phyloP scores from a whole-genome alignment of 2,329 filamentous ascomycete species.

The Colletotrichum chrysophilum region DNA sequence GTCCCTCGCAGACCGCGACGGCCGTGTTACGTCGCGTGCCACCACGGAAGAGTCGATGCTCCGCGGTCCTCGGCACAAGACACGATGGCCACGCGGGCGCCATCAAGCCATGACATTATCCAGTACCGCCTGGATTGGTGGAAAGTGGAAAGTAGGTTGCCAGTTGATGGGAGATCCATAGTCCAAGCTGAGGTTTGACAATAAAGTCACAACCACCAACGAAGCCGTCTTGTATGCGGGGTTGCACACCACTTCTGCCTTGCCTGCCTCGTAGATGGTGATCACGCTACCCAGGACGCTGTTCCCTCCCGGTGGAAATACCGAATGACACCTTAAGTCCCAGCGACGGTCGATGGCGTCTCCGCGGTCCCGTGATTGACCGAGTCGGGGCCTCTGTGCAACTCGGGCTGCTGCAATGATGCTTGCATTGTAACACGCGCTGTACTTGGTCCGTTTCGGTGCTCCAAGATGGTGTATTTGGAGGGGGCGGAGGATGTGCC shows the following conservation, averaged over 20 bases:
- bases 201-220: background rate
- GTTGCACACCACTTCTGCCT: background rate
- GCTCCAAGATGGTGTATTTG: background rate
- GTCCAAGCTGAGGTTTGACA: background rate
- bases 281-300: constrained; percentile 20
- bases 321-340: constrained; percentile 15
- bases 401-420: constrained; percentile 11
- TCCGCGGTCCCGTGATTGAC: constrained; percentile 2
- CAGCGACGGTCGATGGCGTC: background rate
- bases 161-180: background rate
- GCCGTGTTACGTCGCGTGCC: background rate
- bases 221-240: background rate
- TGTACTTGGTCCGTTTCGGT: background rate
- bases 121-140: background rate
- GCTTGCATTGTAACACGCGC: constrained; percentile 8
- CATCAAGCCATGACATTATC: background rate
- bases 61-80: background rate
- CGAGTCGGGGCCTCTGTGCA: constrained; percentile 7
- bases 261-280: background rate
- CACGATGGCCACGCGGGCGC: background rate
- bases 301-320: constrained; percentile 17
- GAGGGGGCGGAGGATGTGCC: background rate
- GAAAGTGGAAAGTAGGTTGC: background rate
- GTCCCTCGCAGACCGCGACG: background rate
- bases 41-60: background rate